These are phyloP conservation scores for Eruca vesicaria DNA, from an alignment of 441 rosid species.

Conservation along the genomic window DNA sequence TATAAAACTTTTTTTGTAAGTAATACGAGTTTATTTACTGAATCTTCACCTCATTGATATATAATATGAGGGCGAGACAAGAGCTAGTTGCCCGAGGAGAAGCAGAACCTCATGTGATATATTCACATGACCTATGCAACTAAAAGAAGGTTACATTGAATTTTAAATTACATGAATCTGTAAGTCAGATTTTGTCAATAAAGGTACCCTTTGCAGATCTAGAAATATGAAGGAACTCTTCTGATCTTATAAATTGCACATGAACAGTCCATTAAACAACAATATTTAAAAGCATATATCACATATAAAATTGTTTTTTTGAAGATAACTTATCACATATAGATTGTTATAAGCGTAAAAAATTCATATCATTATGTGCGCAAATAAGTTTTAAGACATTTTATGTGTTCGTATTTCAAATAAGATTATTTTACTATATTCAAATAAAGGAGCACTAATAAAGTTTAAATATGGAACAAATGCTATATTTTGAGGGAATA, in stretches of 20 bases:
- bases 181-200: constrained; percentile 11
- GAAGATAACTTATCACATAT: not conserved
- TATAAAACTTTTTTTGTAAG: not conserved
- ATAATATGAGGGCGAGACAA: not conserved
- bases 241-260: not conserved
- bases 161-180: constrained; percentile 21
- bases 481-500: not conserved
- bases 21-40: not conserved
- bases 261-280: not conserved
- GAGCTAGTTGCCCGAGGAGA: constrained; percentile 19
- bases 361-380: not conserved
- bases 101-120: constrained; percentile 20
- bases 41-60: no score
- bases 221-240: not conserved
- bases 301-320: not conserved
- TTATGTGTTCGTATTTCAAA: not conserved
- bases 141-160: constrained; percentile 12
- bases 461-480: not conserved
- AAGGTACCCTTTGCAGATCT: constrained; percentile 21
- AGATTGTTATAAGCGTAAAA: not conserved
- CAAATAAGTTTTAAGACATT: not conserved
- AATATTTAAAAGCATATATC: not conserved
- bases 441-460: not conserved
- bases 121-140: constrained; percentile 28
- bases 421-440: not conserved